phyloP scores from a whole-genome alignment of 73 alveolate species.

The Tetrahymena elliotti region DNA sequence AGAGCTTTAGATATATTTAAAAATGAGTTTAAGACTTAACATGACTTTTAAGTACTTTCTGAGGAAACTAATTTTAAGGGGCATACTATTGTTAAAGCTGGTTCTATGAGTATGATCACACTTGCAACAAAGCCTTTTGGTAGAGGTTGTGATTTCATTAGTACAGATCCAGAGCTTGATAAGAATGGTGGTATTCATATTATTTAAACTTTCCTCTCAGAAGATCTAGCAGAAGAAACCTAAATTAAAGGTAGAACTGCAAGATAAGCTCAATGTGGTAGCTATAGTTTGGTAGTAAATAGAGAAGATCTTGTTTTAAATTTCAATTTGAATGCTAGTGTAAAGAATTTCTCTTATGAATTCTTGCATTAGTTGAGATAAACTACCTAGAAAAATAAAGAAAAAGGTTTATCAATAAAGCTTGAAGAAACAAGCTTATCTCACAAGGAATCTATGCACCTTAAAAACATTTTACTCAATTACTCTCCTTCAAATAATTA shows the following conservation, averaged over 20 bases:
- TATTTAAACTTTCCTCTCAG: constrained; percentile 37
- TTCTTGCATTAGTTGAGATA: background rate
- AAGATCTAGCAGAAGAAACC: constrained; percentile 32
- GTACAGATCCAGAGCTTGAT: constrained; percentile 12
- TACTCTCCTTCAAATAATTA: background rate
- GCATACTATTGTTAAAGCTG: background rate
- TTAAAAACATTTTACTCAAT: background rate
- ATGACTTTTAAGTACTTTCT: background rate
- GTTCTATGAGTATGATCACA: background rate
- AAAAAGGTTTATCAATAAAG: background rate
- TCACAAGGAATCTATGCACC: background rate
- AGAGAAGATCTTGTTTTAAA: constrained; percentile 3
- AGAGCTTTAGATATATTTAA: background rate
- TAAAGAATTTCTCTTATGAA: background rate
- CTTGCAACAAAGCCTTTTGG: constrained; percentile 34
- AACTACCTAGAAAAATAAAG: background rate
- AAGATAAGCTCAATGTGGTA: constrained; percentile 46
- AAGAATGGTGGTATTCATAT: constrained; percentile 49
- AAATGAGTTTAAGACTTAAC: background rate
- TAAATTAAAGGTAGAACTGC: constrained; percentile 55
- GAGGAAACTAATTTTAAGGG: background rate
- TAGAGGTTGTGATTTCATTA: constrained; percentile 46
- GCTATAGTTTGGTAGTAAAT: constrained; percentile 26
- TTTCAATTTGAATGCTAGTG: background rate
- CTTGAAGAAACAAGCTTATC: background rate